Conservation (phyloP, 306 rosid genomes). For the Pterocarpus macrocarpus region DNA sequence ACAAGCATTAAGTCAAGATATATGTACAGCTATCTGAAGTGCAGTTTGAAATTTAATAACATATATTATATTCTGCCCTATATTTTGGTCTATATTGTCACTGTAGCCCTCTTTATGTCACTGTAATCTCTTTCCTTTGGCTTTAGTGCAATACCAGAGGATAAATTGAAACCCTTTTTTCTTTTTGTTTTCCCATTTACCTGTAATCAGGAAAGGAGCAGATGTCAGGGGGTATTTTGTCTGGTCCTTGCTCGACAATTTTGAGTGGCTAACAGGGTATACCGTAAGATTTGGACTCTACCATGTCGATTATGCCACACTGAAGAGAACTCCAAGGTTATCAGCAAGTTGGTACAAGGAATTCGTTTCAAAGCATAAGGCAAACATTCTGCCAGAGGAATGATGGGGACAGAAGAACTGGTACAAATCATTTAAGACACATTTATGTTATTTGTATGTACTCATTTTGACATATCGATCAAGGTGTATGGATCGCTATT, state of each 20-base stretch:
- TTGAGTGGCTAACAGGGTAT: constrained; percentile 58
- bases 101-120: neutral
- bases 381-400: neutral
- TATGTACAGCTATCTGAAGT: neutral
- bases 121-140: neutral
- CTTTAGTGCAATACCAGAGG: neutral
- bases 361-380: constrained; percentile 50
- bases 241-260: constrained; percentile 73
- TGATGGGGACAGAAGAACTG: neutral
- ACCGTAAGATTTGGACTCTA: constrained; percentile 55
- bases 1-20: constrained; percentile 9
- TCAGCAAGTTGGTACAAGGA: constrained; percentile 66
- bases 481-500: too few relatives aligned
- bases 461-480: too few relatives aligned
- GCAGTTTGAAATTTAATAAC: neutral
- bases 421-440: neutral
- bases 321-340: constrained; percentile 56
- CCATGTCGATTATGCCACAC: constrained; percentile 55
- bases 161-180: neutral
- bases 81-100: neutral
- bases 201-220: constrained; percentile 56
- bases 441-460: too few relatives aligned
- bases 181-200: neutral
- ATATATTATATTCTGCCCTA: neutral
- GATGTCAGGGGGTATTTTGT: constrained; percentile 67